Base-by-base conservation (phyloP, 129 eudicot species). In the Oenanthe sinensis region DNA sequence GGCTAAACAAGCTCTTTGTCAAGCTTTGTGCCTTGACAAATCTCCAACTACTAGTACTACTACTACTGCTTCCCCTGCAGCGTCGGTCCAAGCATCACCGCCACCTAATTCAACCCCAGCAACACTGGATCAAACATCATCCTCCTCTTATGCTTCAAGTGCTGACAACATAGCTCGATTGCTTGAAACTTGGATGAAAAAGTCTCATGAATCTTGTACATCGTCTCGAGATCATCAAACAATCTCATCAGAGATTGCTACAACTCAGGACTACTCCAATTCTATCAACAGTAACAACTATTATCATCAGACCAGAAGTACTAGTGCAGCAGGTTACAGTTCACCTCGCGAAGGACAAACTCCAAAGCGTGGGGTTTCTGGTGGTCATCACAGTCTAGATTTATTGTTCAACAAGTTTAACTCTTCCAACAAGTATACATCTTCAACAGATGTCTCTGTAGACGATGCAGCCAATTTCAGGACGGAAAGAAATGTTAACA, bases 1-100 rank as follows among this genome's bases (percentile, higher is more conserved):
- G 83, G 93, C 93, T 62, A 89, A 87, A 77, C 83, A 89, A 79
- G 93, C 93, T 80, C 68, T 89, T 22, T 71, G 82, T 50, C 90
- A 89, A 20, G 93, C 93, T 33, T 80, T 86, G 14, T 89, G 89
- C 26, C 73, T 88, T 74, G 87, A 88, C 78, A 86, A 81, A 65
- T 54, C 84, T 52, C 71, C 58, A 63, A 78, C 37, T 49, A 22
- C 45, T 37, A 74, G 47, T 76, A 83, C 37, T 49, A 22, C 30
- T 40, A 19, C 73, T 24, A 5, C 58, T 50, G 0, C 60, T 20
- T 16, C 46, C 62, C 63, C 79, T 33, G 36, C 44, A 4, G 14
- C 22, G 45, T 26, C 75, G 50, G 74, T 47, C 74, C 60, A 83
- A 10, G 6, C 36, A 43, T 9, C 43, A 1, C 50, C 75, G 6